A percentile compares a stretch with the other conserved stretches of the same genome.
Conservation (phyloP, 164 flowering plant genomes). For the Stephania cephalantha region DNA sequence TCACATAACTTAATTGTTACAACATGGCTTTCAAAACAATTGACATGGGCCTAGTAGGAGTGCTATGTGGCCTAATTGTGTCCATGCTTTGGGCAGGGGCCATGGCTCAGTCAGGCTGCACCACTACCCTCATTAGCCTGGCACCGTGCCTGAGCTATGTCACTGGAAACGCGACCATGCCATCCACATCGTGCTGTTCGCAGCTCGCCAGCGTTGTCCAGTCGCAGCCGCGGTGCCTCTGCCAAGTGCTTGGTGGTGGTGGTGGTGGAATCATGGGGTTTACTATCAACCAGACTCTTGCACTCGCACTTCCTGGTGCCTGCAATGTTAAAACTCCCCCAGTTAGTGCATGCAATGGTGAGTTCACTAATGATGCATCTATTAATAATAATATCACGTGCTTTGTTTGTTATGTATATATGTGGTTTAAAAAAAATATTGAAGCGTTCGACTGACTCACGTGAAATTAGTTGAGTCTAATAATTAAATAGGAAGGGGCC, state of each 20-base stretch:
- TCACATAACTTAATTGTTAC: background rate
- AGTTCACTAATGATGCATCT: background rate
- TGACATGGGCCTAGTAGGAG: constrained; percentile 5
- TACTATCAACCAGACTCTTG: constrained; percentile 23
- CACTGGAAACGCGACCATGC: constrained; percentile 23
- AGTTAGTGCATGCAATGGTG: constrained; percentile 18
- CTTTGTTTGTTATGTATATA: background rate
- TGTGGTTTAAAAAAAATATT: background rate
- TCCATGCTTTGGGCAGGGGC: constrained; percentile 11
- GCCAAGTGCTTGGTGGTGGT: constrained; percentile 22
- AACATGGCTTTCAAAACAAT: constrained; percentile 14
- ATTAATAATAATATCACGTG: too few relatives aligned
- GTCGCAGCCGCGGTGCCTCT: constrained; percentile 30
- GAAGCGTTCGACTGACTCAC: too few relatives aligned
- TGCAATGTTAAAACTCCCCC: constrained; percentile 30
- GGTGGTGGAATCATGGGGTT: constrained; percentile 22
- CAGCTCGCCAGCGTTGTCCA: constrained; percentile 21
- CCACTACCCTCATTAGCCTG: constrained; percentile 19
- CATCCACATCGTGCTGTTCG: constrained; percentile 29
- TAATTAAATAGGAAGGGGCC: too few relatives aligned
- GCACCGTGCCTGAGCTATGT: constrained; percentile 33
- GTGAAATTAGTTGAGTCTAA: too few relatives aligned
- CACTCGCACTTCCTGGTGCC: constrained; percentile 31
- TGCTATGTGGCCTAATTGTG: constrained; percentile 6
- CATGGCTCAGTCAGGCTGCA: constrained; percentile 29